A percentile compares a stretch with the other conserved stretches of the same genome.
These are phyloP conservation scores for Curvularia spicifera DNA, from an alignment of 2,329 filamentous ascomycete species.

Conservation along the genomic window DNA sequence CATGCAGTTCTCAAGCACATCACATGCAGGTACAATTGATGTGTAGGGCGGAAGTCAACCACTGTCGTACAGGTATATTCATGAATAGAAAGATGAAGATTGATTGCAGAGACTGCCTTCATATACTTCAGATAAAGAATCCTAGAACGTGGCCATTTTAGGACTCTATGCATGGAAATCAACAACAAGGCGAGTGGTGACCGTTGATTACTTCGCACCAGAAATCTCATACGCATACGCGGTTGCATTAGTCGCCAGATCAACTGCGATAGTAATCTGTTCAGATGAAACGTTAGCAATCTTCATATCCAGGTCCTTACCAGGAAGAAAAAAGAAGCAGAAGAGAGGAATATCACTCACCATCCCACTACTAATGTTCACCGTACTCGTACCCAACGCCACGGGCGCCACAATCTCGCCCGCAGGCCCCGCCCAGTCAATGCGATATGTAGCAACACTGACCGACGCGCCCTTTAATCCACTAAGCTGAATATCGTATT, in stretches of 20 bases:
- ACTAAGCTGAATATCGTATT: not conserved
- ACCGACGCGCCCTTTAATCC: not conserved
- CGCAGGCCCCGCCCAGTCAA: not conserved
- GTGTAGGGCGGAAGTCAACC: not conserved
- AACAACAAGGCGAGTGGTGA: not conserved
- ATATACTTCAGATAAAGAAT: not conserved
- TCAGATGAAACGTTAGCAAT: not conserved
- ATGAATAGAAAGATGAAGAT: not conserved
- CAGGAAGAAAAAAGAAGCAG: not conserved
- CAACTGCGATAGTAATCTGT: constrained; percentile 7
- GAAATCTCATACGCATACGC: constrained; percentile 15
- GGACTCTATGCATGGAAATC: not conserved
- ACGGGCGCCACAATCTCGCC: not conserved
- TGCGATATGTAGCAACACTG: not conserved
- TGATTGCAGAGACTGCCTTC: not conserved
- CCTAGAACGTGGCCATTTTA: not conserved
- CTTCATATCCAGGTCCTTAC: not conserved
- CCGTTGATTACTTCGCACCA: not conserved
- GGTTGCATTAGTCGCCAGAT: constrained; percentile 8
- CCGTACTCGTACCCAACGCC: not conserved
- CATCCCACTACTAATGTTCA: not conserved
- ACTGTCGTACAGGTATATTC: not conserved
- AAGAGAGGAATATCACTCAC: not conserved
- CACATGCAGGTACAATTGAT: not conserved
- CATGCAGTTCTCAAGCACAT: not conserved